phyloP scores from a whole-genome alignment of 2,329 filamentous ascomycete genomes.

The Pseudogymnoascus sp. region DNA sequence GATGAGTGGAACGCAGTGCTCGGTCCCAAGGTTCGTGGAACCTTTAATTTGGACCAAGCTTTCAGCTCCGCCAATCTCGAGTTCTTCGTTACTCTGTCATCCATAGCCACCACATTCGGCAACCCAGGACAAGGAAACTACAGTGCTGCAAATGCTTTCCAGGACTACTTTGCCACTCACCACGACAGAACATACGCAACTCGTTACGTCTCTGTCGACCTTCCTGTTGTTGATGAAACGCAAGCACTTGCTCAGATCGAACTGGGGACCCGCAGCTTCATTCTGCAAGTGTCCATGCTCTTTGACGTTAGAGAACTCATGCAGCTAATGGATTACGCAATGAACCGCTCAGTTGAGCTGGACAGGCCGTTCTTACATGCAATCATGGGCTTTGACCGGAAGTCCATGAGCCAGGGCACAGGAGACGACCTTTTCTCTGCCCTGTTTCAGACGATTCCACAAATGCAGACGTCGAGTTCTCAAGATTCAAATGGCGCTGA shows the following conservation, averaged over 20 bases:
- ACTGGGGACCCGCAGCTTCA: conserved; percentile 12
- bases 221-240: conserved; percentile 18
- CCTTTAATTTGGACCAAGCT: conserved; percentile 13
- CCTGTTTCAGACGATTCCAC: conserved; percentile 12
- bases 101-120: conserved; percentile 3
- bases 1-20: conserved; percentile 13
- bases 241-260: conserved; percentile 13
- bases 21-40: conserved; percentile 16
- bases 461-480: background rate
- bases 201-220: conserved; percentile 20
- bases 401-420: conserved; percentile 16
- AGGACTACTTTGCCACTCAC: conserved; percentile 14
- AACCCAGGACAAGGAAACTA: conserved; percentile 14
- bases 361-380: conserved; percentile 17
- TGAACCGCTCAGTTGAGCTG: conserved; percentile 16
- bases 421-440: conserved; percentile 18
- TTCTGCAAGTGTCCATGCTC: conserved; percentile 14
- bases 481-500: background rate
- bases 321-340: conserved; percentile 20
- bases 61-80: background rate
- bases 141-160: conserved; percentile 12
- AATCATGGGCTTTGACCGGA: conserved; percentile 19
- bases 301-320: conserved; percentile 23
- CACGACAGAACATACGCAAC: background rate
- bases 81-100: conserved; percentile 14